phyloP scores from a whole-genome alignment of 495 filamentous ascomycete species.

The Penicillium longicatenatum region DNA sequence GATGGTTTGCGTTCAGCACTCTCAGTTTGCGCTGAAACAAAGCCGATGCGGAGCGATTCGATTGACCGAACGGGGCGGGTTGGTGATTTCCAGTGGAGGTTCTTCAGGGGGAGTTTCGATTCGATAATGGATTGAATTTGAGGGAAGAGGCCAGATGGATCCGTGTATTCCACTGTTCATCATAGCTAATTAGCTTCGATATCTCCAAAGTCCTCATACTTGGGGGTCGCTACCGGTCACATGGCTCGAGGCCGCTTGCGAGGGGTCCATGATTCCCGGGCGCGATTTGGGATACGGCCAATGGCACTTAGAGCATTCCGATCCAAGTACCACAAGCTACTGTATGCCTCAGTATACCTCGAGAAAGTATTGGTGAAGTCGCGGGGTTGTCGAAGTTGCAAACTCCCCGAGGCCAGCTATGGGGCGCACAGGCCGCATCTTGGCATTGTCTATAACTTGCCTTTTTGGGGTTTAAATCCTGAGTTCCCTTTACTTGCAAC shows the following conservation, averaged over 20 bases:
- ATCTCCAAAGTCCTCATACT: background rate
- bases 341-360: background rate
- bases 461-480: background rate
- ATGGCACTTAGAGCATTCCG: slow-evolving; percentile 39
- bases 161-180: slow-evolving; percentile 67
- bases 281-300: slow-evolving; percentile 30
- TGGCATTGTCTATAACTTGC: slow-evolving; percentile 13
- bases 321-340: slow-evolving; percentile 13
- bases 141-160: slow-evolving; percentile 83
- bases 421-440: slow-evolving; percentile 23
- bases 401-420: slow-evolving; percentile 12
- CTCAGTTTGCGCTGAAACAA: slow-evolving; percentile 59
- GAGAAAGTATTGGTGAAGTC: slow-evolving; percentile 11
- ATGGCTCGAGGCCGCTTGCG: slow-evolving; percentile 50
- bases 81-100: slow-evolving; percentile 96
- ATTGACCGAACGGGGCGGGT: slow-evolving; percentile 89
- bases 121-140: slow-evolving; percentile 75
- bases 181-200: slow-evolving; percentile 11
- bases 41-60: slow-evolving; percentile 84
- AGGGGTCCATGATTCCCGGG: slow-evolving; percentile 49
- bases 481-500: too few species aligned
- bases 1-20: slow-evolving; percentile 36
- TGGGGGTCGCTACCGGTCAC: slow-evolving; percentile 44
- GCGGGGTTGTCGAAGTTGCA: slow-evolving; percentile 5
- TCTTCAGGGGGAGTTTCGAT: slow-evolving; percentile 80